Base-by-base conservation (phyloP, 1,284 basidiomycete genomes). In the Termitomyces sp. region DNA sequence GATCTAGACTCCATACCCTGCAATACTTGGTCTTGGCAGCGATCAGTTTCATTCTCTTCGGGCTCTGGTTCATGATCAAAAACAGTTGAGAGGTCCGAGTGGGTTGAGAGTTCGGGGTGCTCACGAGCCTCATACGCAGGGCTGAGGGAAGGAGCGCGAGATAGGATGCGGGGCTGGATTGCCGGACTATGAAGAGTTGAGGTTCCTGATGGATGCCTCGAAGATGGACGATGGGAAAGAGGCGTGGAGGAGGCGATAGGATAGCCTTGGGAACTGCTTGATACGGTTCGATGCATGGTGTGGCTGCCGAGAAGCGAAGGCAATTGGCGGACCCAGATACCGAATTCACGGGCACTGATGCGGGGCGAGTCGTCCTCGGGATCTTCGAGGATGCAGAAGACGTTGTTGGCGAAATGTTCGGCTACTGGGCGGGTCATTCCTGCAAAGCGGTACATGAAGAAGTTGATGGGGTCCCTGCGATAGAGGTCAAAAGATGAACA, bases 361-460 rank as follows among this genome's bases (percentile, higher is more conserved):
- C 93, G 82, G 58, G 77, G 72, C 49, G 79, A 70, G 61, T 80
- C 76, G 60, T 82, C 80, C 53, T 75, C 68, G 42, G 78, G 69
- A 65, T 82, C 76, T 43, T 84, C 76, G 36, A 92, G 82, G 61
- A 95, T 82, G 70, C 88, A 93, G 68, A 99, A 95, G 10, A 99
- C 91, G 50, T 83, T 83, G 58, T 83, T 81, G 53, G 92, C 86
- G 48, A 99, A 81, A 69, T 92, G 94, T 28, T 88, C 83, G 1
- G 96, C 94, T 39, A 98, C 92, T 54, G 81, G 80, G 44, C 79
- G 77, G 15, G 92, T 94, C 83, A 99, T 95, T 58, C 96, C 96
- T 21, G 91, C 82, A 72, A 98, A 98, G 51, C 94, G 87, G 58
- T 84, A 78, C 76, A 92, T 83, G 68, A 99, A 88, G 74, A 98